Evolutionary conservation across 2,329 filamentous ascomycete genomes (phyloP), one percentile per base, ranked within the genome.

Genomic region (Dissoconium aciculare): DNA sequence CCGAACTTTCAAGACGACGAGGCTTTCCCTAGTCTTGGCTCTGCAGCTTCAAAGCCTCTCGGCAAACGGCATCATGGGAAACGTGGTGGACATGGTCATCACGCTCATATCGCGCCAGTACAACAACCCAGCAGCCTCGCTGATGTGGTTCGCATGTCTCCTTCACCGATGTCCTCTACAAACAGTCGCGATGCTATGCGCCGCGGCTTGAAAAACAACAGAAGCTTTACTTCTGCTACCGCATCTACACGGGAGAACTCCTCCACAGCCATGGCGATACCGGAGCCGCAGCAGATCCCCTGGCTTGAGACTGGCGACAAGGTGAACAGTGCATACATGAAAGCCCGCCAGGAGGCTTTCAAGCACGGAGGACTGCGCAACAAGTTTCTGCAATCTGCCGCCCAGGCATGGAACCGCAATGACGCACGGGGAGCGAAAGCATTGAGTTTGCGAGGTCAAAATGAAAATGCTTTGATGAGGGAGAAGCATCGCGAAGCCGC

Each of bases 331-430:
- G 78, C 83, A 14, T 98, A 98, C 54, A 71, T 98, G 44, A 93
- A 93, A 59, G 83, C 85, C 44, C 78, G 89, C 31, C 80, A 85
- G 49, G 87, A 95, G 58, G 89, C 89, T 35, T 93, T 98, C 54
- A 92, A 92, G 59, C 89, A 98, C 53, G 89, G 89, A 43, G 89
- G 85, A 44, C 71, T 94, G 52, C 73, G 89, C 40, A 98, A 95
- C 56, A 95, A 95, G 54, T 98, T 95, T 47, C 59, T 98, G 32
- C 87, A 94, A 57, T 93, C 85, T 55, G 89, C 89, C 43, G 87
- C 87, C 5, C 87, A 95, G 66, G 89, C 89, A 13, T 98, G 89
- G 87, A 94, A 95, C 53, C 79, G 89, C 35, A 95, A 94, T 49
- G 89, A 98, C 54, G 87, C 89, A 24, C 77, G 89, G 39, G 87